Conservation (phyloP, 2,329 filamentous ascomycete species). For the Alternaria longipes region DNA sequence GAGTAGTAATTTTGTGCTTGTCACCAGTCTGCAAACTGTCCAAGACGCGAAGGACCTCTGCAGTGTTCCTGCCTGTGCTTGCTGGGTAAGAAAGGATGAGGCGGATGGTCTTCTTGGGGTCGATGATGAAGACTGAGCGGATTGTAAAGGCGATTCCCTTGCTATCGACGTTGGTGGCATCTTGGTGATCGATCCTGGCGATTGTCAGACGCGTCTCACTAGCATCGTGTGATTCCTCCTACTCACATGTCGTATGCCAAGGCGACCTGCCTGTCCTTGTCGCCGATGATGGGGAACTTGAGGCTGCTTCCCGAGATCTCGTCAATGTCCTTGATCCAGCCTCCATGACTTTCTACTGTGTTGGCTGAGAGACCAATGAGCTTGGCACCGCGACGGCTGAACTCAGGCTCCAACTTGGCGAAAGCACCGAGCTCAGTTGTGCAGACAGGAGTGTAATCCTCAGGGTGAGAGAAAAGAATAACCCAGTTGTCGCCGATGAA, state of each 20-base stretch:
- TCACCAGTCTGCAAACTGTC: constrained; percentile 66
- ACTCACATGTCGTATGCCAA: constrained; percentile 62
- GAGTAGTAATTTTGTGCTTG: constrained; percentile 68
- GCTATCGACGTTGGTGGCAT: constrained; percentile 66
- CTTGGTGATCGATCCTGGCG: constrained; percentile 60
- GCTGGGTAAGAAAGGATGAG: constrained; percentile 70
- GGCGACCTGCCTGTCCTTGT: constrained; percentile 63
- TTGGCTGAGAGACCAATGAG: constrained; percentile 66
- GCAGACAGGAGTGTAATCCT: constrained; percentile 68
- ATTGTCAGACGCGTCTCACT: constrained; percentile 25
- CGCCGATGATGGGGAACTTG: constrained; percentile 63
- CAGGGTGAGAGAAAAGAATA: constrained; percentile 76
- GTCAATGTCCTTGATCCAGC: constrained; percentile 64
- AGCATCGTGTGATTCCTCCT: background rate
- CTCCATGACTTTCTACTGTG: constrained; percentile 60
- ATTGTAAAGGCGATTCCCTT: constrained; percentile 70
- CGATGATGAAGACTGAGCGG: constrained; percentile 71
- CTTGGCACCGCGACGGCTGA: constrained; percentile 69
- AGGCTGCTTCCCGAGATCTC: constrained; percentile 60
- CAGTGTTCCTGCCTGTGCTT: constrained; percentile 66
- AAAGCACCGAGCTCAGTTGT: constrained; percentile 72
- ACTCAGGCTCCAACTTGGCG: constrained; percentile 70
- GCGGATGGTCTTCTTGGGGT: constrained; percentile 71
- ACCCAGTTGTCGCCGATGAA: constrained; percentile 76
- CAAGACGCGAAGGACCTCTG: constrained; percentile 62